Base-by-base conservation (phyloP, 768 basidiomycete genomes). In the Rhizopogon vinicolor region DNA sequence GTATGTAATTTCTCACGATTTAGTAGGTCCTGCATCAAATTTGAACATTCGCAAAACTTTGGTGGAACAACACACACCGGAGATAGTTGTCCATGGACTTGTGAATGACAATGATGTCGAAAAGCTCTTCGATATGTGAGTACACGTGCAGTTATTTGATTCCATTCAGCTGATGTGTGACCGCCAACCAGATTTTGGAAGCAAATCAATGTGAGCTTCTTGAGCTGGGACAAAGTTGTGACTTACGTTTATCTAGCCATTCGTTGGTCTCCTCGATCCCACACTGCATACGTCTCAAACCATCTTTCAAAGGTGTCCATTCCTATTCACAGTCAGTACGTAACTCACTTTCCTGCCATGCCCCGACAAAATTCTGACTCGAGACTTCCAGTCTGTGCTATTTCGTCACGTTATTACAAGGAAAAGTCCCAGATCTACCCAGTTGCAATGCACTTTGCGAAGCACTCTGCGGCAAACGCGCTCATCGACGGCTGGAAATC, bases 361-460 rank as follows among this genome's bases (percentile, higher is more conserved):
- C 44, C 46, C 13, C 37, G 29, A 35, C 8, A 56, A 51, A 52
- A 7, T 53, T 28, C 12, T n/a, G 37, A 13, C 25, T 7, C 19
- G 1, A 40, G 28, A 13, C 33, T 16, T 41, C 59, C 62, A 87
- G 87, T 96, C 42, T 95, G 92, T 60, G 92, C 93, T 7, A 84
- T 93, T 45, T 86, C 92, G 0, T 91, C 91, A 1, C 76, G 92
- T 41, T 93, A 90, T 67, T 86, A 89, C 62, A 60, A 75, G 1
- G 87, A 87, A 54, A 89, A 89, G 62, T 87, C 89, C 0, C 88
- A 91, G 65, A 86, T 95, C 40, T 91, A 92, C 61, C 86, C 87
- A 0, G 86, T 91, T 55, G 90, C 90, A 9, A 92, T 92, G 90
- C 89, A 91, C 65, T 92, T 91, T 58, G 90, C 90, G 2, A 89